Conservation (phyloP, 202 grass and related monocot genomes). For the Eragrostis tef region DNA sequence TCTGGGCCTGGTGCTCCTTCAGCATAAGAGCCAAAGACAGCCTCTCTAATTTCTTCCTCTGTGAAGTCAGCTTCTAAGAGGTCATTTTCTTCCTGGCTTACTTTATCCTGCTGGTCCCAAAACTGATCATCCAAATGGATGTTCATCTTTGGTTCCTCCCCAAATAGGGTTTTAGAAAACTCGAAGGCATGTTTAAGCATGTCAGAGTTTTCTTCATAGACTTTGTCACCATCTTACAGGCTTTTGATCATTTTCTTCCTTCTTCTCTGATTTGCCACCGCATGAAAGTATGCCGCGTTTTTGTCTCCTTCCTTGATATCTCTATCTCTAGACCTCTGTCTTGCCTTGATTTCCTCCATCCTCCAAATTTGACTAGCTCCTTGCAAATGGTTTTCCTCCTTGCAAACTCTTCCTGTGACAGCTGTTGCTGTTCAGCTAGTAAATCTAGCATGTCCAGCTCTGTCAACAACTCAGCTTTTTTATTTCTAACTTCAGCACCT, state of each 20-base stretch:
- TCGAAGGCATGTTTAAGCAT: no score
- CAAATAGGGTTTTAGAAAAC: no score
- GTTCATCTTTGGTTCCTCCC: not conserved
- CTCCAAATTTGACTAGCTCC: not conserved
- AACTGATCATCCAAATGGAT: not conserved
- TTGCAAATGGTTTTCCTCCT: not conserved
- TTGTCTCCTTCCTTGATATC: not conserved
- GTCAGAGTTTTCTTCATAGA: no score
- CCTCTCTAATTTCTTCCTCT: no score
- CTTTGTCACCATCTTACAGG: no score
- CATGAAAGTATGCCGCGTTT: not conserved
- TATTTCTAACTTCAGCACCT: not conserved
- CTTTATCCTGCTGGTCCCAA: not conserved
- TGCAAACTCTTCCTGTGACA: not conserved
- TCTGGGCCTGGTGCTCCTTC: no score
- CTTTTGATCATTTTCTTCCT: not conserved
- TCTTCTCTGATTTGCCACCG: not conserved
- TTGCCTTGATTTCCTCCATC: not conserved
- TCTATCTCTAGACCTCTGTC: not conserved
- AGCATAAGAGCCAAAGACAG: no score
- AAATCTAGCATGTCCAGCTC: not conserved
- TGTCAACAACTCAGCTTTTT: fast-evolving
- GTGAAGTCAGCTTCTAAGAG: no score
- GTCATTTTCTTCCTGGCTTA: not conserved
- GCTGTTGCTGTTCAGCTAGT: not conserved